Conservation (phyloP, 2,329 filamentous ascomycete genomes). For the Pyrenophora seminiperda region DNA sequence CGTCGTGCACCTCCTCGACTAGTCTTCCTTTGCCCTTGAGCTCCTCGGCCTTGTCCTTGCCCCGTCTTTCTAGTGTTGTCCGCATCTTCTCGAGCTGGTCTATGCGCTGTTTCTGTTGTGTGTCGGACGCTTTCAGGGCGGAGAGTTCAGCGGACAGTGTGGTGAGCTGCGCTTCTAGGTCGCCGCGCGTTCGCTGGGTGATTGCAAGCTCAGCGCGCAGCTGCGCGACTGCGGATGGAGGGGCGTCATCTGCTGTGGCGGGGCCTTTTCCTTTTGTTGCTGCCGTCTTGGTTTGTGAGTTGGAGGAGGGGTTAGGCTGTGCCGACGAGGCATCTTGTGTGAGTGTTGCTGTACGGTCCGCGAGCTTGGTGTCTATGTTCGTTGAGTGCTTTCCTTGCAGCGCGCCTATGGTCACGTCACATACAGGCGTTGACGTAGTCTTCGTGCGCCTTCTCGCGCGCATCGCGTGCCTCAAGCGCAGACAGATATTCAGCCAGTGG, state of each 20-base stretch:
- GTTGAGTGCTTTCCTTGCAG: constrained; percentile 9
- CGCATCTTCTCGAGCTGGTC: constrained; percentile 67
- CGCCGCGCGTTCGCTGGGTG: constrained; percentile 74
- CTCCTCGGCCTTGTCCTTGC: constrained; percentile 85
- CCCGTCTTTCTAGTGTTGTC: constrained; percentile 64
- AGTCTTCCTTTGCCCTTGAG: constrained; percentile 81
- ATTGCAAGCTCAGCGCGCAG: constrained; percentile 70
- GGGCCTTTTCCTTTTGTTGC: constrained; percentile 31
- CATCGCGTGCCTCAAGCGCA: constrained; percentile 73
- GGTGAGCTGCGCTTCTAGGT: constrained; percentile 68
- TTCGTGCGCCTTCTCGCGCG: constrained; percentile 67
- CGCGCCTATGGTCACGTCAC: constrained; percentile 39
- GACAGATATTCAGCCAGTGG: constrained; percentile 84
- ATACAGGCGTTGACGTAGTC: constrained; percentile 80
- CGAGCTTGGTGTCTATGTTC: constrained; percentile 52
- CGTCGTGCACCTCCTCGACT: constrained; percentile 87
- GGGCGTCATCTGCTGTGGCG: constrained; percentile 17
- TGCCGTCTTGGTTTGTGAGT: constrained; percentile 28
- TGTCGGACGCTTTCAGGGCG: constrained; percentile 64
- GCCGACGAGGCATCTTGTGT: constrained; percentile 34
- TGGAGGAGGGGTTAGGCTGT: constrained; percentile 22
- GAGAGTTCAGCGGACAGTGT: constrained; percentile 67
- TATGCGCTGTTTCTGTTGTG: constrained; percentile 66
- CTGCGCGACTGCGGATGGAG: constrained; percentile 34
- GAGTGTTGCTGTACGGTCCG: constrained; percentile 50